phyloP scores from a whole-genome alignment of 78 protist genomes.

The Dictyostelium firmibasis region DNA sequence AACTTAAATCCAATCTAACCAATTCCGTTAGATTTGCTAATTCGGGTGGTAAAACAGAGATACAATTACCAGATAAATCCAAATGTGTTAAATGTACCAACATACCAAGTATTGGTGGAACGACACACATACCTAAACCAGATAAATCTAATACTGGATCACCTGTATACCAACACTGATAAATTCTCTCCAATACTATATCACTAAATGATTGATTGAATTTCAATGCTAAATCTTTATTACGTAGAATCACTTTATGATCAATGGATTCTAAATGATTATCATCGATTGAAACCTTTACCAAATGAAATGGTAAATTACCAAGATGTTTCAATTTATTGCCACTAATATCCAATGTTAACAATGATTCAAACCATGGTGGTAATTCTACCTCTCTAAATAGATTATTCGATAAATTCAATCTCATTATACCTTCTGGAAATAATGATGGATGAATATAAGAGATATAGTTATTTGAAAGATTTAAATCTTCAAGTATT shows the following conservation, averaged over 20 bases:
- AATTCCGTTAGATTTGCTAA: conserved; percentile 26
- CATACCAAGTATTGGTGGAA: conserved; percentile 13
- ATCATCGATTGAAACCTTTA: conserved; percentile 10
- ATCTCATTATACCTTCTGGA: conserved; percentile 39
- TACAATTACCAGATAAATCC: conserved; percentile 64
- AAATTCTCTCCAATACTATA: conserved; percentile 41
- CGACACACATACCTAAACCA: conserved; percentile 23
- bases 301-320: conserved; percentile 54
- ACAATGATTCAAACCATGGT: conserved; percentile 21
- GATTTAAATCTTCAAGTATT: conserved; percentile 15
- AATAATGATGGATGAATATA: conserved; percentile 7
- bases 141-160: conserved; percentile 55
- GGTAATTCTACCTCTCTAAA: conserved; percentile 37
- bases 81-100: conserved; percentile 37
- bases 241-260: conserved; percentile 16
- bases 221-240: conserved; percentile 15
- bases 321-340: conserved; percentile 23
- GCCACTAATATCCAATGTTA: conserved; percentile 5
- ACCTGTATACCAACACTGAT: conserved; percentile 30
- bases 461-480: not conserved
- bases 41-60: conserved; percentile 40
- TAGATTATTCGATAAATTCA: conserved; percentile 22
- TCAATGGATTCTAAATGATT: conserved; percentile 32
- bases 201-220: conserved; percentile 50
- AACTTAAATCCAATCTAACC: conserved; percentile 35